Base-by-base conservation (phyloP, 441 rosid species). In the Populus hybrid region DNA sequence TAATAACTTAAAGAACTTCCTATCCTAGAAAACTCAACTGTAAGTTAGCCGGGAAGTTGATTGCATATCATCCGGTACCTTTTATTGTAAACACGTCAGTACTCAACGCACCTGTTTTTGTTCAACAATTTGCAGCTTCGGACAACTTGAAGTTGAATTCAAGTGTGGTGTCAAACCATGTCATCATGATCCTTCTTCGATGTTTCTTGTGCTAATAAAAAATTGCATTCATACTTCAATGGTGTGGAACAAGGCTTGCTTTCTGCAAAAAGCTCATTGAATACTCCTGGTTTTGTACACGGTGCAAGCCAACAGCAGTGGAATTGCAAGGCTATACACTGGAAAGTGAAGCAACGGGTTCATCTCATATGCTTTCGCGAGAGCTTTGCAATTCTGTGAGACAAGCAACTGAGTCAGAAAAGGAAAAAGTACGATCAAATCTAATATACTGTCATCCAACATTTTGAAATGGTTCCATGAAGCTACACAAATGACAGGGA, bases 361-460 rank as follows among this genome's bases (percentile, higher is more conserved):
- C 98, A 95, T 93, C 87, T 93, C 97, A 69, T 89, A 95, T 38
- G 97, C 99, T 85, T 88, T 90, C 82, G 85, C 82, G 28, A 93
- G 82, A 73, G 81, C 87, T 82, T 93, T 85, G 86, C 98, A 95
- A 69, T 79, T 89, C 99, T 95, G 93, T 40, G 34, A 70, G 32
- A 74, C 70, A 65, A 71, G 66, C 67, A 72, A 77, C 57, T 0
- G 14, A 72, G 30, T 77, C 23, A 79, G 71, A 28, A 72, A 5
- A 53, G 23, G 10, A 74, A 11, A 68, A 21, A 23, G 9, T 14
- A n/a, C 4, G 10, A 59, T 42, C 19, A 21, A 69, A 73, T 63
- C 69, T n/a, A n/a, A 59, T 16, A 34, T 68, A 16, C 21, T 77
- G 12, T 12, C 66, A 21, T 61, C 66, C 28, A 21, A 18, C 63